Base-by-base conservation (phyloP, 768 basidiomycete genomes). In the Phallus indusiatus region DNA sequence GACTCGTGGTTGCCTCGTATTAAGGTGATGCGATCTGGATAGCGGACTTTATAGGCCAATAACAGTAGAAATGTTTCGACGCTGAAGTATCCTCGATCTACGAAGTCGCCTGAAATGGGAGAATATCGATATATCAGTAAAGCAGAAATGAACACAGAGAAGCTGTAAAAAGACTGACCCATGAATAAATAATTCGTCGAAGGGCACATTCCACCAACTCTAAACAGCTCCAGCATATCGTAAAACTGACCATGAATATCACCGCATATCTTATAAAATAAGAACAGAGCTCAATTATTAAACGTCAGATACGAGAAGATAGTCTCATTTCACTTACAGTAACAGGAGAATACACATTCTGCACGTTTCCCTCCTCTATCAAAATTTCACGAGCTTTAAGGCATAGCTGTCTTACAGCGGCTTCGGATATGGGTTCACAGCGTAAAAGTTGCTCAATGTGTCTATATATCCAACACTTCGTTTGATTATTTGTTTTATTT, bases 201-300 rank as follows among this genome's bases (percentile, higher is more conserved):
- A 61, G 94, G 94, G 71, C 93, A 95, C 65, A 85, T 84, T 8
- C 93, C 92, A 36, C 94, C 94, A 34, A 94, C 84, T 70, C 85
- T 86, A 81, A 96, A 95, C 60, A 99, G 78, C 73, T 99, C 91
- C 81, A 97, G 84, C 64, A 97, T 79, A 70, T 97, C 95, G 72
- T 88, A 96, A 69, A 97, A 96, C 68, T 97, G 95, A 10, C 94
- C 94, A 67, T 97, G 94, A 49, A 98, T 96, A 74, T 98, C 94
- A 8, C 94, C 94, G 68, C 89, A 92, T 67, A 92, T 89, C 88
- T 90, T 58, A 47, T 14, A 14, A 12, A 18, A 49, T 28, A 55
- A 53, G 37, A n/a, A 21, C 47, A 56, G 33, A 58, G 42, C 17
- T 28, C 42, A 20, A 53, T 47, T 22, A 28, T 14, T 56, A 61